phyloP scores from a whole-genome alignment of 495 filamentous ascomycete species.

The Viridothelium virens region DNA sequence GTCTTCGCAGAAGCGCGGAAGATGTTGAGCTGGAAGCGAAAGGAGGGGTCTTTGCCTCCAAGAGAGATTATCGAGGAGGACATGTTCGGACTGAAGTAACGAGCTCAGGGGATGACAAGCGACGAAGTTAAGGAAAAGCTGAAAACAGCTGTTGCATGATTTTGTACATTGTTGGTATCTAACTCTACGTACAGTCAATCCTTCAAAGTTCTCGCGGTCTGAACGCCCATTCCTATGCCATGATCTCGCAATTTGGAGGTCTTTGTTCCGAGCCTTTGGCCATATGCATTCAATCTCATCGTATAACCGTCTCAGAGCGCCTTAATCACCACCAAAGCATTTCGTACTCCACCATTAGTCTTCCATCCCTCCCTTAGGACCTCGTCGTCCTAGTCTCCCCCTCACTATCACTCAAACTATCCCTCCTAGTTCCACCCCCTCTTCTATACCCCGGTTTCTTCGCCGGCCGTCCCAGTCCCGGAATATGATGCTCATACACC shows the following conservation, averaged over 20 bases:
- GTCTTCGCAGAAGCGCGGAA: too few relatives aligned
- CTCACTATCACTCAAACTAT: slow-evolving; percentile 52
- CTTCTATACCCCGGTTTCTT: slow-evolving; percentile 42
- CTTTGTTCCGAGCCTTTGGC: slow-evolving; percentile 14
- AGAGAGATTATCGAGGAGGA: too few relatives aligned
- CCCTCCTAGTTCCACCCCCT: slow-evolving; percentile 41
- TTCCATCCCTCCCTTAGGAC: background rate
- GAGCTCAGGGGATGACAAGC: too few relatives aligned
- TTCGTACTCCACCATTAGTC: background rate
- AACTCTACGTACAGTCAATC: background rate
- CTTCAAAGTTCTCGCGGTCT: background rate
- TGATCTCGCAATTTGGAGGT: background rate
- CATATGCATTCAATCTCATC: background rate
- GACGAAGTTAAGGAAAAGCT: too few relatives aligned
- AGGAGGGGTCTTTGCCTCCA: too few relatives aligned
- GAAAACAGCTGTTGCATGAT: too few relatives aligned
- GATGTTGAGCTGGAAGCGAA: too few relatives aligned
- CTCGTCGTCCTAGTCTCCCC: background rate
- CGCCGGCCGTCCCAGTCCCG: slow-evolving; percentile 54
- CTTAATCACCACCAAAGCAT: background rate
- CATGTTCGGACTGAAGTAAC: too few relatives aligned
- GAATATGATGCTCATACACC: slow-evolving; percentile 71
- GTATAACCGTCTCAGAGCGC: background rate
- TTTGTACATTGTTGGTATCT: slow-evolving; percentile 10
- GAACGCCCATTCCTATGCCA: background rate